phyloP scores from a whole-genome alignment of 768 basidiomycete species.

The Russula lepida region DNA sequence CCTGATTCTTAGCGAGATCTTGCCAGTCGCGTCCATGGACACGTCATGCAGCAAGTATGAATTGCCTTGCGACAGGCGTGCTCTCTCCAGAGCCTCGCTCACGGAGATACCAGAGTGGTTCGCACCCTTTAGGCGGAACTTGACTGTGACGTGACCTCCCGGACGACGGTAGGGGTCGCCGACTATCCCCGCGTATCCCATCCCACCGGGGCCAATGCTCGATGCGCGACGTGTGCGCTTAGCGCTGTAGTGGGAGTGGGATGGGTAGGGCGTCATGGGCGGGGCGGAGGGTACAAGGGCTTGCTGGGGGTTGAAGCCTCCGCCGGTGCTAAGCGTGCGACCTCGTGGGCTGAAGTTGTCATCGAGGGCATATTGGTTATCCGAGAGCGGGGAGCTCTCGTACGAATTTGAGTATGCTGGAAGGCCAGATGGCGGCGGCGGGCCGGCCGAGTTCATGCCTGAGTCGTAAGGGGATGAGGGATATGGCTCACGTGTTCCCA shows the following conservation, averaged over 20 bases:
- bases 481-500: constrained; percentile 14
- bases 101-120: constrained; percentile 14
- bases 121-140: constrained; percentile 18
- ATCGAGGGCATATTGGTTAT: constrained; percentile 12
- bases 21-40: constrained; percentile 5
- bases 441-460: constrained; percentile 7
- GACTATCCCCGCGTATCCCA: background rate
- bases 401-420: constrained; percentile 12
- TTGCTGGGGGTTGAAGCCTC: constrained; percentile 10
- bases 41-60: constrained; percentile 14
- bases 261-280: constrained; percentile 16
- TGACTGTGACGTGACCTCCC: constrained; percentile 1
- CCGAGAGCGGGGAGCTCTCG: constrained; percentile 18
- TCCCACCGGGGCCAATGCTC: constrained; percentile 11
- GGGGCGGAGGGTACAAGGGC: constrained; percentile 11
- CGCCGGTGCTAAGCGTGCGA: constrained; percentile 17
- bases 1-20: constrained; percentile 16
- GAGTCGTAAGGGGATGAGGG: background rate
- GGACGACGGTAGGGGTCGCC: constrained; percentile 1
- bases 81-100: constrained; percentile 9
- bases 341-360: constrained; percentile 2
- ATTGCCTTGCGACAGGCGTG: constrained; percentile 6
- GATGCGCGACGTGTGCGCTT: constrained; percentile 17
- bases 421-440: background rate
- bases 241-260: constrained; percentile 10